phyloP scores from a whole-genome alignment of 2,329 filamentous ascomycete genomes.

The Sporothrix schenckii region DNA sequence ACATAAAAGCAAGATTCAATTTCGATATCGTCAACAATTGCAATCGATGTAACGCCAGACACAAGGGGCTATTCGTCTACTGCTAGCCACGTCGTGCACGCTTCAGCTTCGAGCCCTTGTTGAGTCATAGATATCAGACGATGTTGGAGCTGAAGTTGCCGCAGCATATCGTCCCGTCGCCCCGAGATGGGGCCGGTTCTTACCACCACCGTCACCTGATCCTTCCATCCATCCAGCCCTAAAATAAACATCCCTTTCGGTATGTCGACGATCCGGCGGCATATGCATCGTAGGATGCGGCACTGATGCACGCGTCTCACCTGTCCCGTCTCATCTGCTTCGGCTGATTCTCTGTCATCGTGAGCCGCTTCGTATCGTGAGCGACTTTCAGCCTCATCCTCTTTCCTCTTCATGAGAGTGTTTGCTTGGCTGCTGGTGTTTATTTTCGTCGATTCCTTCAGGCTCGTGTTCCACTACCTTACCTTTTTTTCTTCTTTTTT shows the following conservation, averaged over 20 bases:
- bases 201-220: not conserved
- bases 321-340: not conserved
- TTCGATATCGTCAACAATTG: too few relatives aligned
- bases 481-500: not conserved
- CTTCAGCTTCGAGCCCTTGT: not conserved
- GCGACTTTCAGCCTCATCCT: constrained; percentile 7
- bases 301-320: constrained; percentile 9
- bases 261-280: not conserved
- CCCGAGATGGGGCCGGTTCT: constrained; percentile 18
- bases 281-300: not conserved
- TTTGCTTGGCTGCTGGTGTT: constrained; percentile 7
- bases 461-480: not conserved
- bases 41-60: not conserved
- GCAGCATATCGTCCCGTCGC: not conserved
- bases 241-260: constrained; percentile 19
- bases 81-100: not conserved
- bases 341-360: not conserved
- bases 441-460: constrained; percentile 17
- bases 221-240: not conserved
- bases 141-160: not conserved
- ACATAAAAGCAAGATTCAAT: too few relatives aligned
- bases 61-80: not conserved
- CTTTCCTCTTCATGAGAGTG: not conserved
- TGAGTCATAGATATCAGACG: constrained; percentile 3
- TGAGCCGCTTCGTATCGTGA: constrained; percentile 5